Percentiles rank a stretch among this genome's conserved stretches.
Conservation (phyloP, 2,329 filamentous ascomycete species). For the Tolypocladium endophyticum region DNA sequence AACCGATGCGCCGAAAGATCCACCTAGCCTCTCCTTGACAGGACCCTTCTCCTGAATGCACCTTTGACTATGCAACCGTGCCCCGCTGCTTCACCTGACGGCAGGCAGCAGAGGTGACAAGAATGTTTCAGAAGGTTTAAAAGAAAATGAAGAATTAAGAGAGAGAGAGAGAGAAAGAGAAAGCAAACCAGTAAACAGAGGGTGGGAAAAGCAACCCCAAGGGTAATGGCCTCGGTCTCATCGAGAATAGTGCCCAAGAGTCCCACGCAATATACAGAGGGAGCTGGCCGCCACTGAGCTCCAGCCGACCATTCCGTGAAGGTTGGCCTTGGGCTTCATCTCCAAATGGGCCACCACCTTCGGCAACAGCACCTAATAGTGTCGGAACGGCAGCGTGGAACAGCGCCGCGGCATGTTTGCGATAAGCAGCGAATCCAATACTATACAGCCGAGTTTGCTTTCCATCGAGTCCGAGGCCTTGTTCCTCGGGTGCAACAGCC, state of each 20-base stretch:
- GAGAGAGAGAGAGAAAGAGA: neutral
- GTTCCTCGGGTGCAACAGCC: neutral
- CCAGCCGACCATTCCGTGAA: neutral
- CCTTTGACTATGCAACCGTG: neutral
- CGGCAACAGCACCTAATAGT: neutral
- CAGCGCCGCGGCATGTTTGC: neutral
- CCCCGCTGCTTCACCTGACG: neutral
- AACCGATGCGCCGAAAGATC: slow-evolving; percentile 2
- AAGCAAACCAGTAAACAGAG: neutral
- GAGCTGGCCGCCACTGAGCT: neutral
- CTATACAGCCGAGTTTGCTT: neutral
- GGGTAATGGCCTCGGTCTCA: neutral
- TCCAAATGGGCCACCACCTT: neutral
- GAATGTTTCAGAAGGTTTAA: neutral
- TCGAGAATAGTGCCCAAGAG: neutral
- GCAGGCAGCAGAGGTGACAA: neutral
- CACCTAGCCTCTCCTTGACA: neutral
- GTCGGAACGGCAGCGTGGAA: neutral
- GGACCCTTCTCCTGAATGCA: neutral
- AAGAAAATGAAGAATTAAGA: neutral
- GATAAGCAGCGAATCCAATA: neutral
- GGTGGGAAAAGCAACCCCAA: neutral
- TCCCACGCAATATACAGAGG: neutral
- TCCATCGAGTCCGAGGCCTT: neutral
- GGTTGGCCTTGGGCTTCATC: neutral